Base-by-base conservation (phyloP, 108 stramenopile species). In the Skeletonema tropicum region DNA sequence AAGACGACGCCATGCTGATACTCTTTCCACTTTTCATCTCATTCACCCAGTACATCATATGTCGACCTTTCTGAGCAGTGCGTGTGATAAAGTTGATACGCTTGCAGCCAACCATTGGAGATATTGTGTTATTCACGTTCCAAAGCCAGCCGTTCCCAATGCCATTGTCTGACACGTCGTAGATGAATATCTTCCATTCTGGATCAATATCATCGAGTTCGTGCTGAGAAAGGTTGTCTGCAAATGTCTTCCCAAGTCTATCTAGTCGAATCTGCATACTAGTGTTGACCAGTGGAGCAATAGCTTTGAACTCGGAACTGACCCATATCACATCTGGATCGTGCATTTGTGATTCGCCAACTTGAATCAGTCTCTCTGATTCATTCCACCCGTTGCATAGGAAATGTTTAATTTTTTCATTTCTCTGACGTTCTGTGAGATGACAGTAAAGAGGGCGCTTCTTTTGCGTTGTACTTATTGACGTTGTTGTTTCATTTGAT, bases 171-270 rank as follows among this genome's bases (percentile, higher is more conserved):
- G 61, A 62, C 7, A 36, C 8, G 19, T 62, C 61, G n/a, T 36
- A 38, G 31, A 62, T 19, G 61, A 36, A 62, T 33, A 62, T 62
- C 36, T 62, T 33, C 61, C 61, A 62, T 10, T 38, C 31, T 38
- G 61, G 61, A 36, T 62, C 61, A 38, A 62, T 25, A 38, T 33
- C 31, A 38, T 62, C 36, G 6, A 36, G 17, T 17, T 62, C 32
- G 9, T 61, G 1, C 23, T 19, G 60, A 6, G 60, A 17, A 19
- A 61, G 15, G 3, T 17, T 62, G 12, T 17, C 8, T 5, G 9
- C 9, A 33, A 21, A 19, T 3, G 0, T 62, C 61, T 19, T 33
- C 31, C 61, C 52, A 23, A 10, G 19, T 55, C 52, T 21, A 9
- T 55, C 21, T 3, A 55, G 52, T 19, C 52, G 52, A 9, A 55